Evolutionary conservation across 2,329 filamentous ascomycete genomes (phyloP).

Genomic region (Hypocrella siamensis): DNA sequence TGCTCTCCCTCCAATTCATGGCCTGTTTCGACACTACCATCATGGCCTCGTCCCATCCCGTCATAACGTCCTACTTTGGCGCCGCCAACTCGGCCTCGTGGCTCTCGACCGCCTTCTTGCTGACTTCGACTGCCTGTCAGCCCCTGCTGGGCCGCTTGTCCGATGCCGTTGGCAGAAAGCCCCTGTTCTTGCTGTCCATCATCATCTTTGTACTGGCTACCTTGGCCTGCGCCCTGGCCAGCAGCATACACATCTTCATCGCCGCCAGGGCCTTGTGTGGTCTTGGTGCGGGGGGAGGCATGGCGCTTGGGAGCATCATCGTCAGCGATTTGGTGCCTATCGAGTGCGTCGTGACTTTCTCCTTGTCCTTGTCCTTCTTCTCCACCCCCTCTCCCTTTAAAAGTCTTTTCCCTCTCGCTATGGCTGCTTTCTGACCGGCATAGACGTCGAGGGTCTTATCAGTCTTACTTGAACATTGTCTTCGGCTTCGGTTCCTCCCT

Average conservation of each 20-base stretch:
- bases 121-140: slow-evolving; percentile 64
- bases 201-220: slow-evolving; percentile 49
- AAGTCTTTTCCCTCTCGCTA: too few relatives aligned
- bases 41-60: slow-evolving; percentile 68
- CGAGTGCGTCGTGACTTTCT: slow-evolving; percentile 28
- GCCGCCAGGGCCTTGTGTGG: slow-evolving; percentile 55
- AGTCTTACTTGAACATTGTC: slow-evolving; percentile 53
- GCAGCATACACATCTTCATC: slow-evolving; percentile 54
- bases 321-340: slow-evolving; percentile 62
- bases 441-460: slow-evolving; percentile 48
- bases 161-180: slow-evolving; percentile 55
- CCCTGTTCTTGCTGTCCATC: slow-evolving; percentile 48
- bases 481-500: slow-evolving; percentile 42
- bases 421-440: background rate
- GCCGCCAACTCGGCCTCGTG: slow-evolving; percentile 68
- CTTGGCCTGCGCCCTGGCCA: slow-evolving; percentile 52
- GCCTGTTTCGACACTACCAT: slow-evolving; percentile 61
- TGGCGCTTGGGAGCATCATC: slow-evolving; percentile 55
- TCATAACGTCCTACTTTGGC: slow-evolving; percentile 67
- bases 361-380: slow-evolving; percentile 1
- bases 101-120: slow-evolving; percentile 64
- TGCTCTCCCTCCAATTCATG: slow-evolving; percentile 42
- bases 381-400: too few relatives aligned
- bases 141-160: slow-evolving; percentile 60
- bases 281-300: slow-evolving; percentile 55